Percentiles rank a stretch among this genome's conserved stretches.
Conservation (phyloP, 371 early-diverging fungal species). For the Apophysomyces ossiformis region DNA sequence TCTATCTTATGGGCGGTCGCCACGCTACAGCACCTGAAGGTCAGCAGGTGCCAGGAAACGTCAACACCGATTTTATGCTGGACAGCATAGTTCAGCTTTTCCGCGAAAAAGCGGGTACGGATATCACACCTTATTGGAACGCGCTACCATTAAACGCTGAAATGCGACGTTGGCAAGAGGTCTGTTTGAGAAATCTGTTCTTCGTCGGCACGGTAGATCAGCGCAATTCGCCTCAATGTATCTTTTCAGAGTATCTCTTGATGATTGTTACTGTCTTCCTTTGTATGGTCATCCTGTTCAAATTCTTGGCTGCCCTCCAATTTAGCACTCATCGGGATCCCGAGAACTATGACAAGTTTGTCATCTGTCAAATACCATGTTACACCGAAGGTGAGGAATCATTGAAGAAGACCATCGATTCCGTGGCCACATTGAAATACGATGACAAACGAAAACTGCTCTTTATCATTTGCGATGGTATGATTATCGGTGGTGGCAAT, state of each 20-base stretch:
- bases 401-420: conserved; percentile 84
- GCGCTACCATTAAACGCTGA: conserved; percentile 33
- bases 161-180: conserved; percentile 36
- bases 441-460: conserved; percentile 91
- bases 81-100: conserved; percentile 61
- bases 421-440: conserved; percentile 79
- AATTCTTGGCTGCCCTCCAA: conserved; percentile 87
- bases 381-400: conserved; percentile 95
- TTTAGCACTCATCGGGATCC: conserved; percentile 72
- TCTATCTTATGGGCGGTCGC: conserved; percentile 51
- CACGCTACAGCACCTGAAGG: conserved; percentile 25
- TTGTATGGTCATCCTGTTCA: conserved; percentile 83
- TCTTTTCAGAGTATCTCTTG: conserved; percentile 84
- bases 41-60: conserved; percentile 21
- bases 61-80: conserved; percentile 48
- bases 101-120: conserved; percentile 59
- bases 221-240: conserved; percentile 76
- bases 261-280: conserved; percentile 76
- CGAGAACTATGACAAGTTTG: conserved; percentile 83
- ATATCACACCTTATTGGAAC: conserved; percentile 65
- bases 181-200: conserved; percentile 79
- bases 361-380: conserved; percentile 84
- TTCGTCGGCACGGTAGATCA: conserved; percentile 87
- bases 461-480: conserved; percentile 80
- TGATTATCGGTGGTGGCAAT: conserved; percentile 90